Base-by-base conservation (phyloP, 345 rosid genomes). In the Populus nigra region DNA sequence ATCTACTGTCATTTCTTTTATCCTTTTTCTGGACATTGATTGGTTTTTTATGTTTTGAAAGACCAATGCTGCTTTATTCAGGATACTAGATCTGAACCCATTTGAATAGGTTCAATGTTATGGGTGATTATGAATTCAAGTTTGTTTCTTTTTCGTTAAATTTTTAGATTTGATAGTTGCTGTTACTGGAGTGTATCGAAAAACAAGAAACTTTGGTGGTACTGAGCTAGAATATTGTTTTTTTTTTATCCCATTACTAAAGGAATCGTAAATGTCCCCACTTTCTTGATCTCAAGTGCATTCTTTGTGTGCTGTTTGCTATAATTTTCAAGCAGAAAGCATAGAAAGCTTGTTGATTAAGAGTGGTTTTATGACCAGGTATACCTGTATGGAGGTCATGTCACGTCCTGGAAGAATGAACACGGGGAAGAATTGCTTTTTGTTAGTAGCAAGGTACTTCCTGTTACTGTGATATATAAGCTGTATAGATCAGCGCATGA, bases 371-470 rank as follows among this genome's bases (percentile, higher is more conserved):
- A 16, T 76, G n/a, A 31, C 36, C 84, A 96, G 98, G 88, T 96
- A 15, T 96, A 92, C 78, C 80, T 93, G 87, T 90, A 88, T 77
- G 98, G 98, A 18, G 98, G 89, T 73, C 98, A 93, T 45, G 97
- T 96, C 73, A 96, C 98, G 38, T 93, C 99, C 80, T 96, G 99
- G 99, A 93, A 89, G 90, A 93, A 96, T 86, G 95, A 89, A 68
- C 88, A 86, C 69, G 91, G 95, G 68, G 99, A 93, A 76, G 99
- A 93, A 85, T 83, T 93, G 74, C 91, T 93, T 82, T 84, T 90
- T 81, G 86, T 91, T 71, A 93, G 96, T 84, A 90, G 85, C 84
- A 93, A 91, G 96, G 97, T 92, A 77, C 36, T 20, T 57, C 63
- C 13, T 33, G 18, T 50, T 50, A 23, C 70, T 39, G 22, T 17